Percentiles rank a stretch among this genome's conserved stretches.
Evolutionary conservation across 345 rosid genomes (phyloP).

Genomic region (Pistacia integerrima): DNA sequence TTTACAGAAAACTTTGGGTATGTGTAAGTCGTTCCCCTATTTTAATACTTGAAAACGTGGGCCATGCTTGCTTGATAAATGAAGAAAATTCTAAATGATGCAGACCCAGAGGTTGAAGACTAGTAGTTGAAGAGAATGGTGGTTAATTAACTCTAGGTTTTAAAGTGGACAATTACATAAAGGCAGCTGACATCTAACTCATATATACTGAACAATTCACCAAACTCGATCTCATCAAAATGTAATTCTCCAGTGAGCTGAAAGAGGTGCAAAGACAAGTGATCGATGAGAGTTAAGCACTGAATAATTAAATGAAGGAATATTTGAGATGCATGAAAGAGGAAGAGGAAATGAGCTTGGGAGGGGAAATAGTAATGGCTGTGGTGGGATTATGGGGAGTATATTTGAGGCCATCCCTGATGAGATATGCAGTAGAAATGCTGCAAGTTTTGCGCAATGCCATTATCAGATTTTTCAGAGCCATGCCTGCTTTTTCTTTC

Average conservation of each 20-base stretch:
- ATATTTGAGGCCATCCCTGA: slow-evolving; percentile 36
- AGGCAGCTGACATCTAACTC: no score
- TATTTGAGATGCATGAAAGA: not conserved
- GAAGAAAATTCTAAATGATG: no score
- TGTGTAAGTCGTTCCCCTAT: no score
- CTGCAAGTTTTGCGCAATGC: slow-evolving; percentile 22
- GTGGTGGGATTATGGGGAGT: slow-evolving; percentile 42
- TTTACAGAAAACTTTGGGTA: no score
- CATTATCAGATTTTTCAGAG: slow-evolving; percentile 10
- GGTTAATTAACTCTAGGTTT: not conserved
- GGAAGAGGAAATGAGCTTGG: slow-evolving; percentile 30
- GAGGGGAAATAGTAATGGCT: slow-evolving; percentile 33
- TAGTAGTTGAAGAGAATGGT: slow-evolving; percentile 4
- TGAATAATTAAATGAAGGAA: no score
- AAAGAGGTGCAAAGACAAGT: no score
- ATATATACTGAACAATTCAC: no score
- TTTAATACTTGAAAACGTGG: no score
- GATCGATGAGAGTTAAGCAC: no score
- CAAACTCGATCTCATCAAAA: not conserved
- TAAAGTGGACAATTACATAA: no score
- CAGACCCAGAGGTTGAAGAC: not conserved
- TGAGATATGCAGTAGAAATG: slow-evolving; percentile 38
- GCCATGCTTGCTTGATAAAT: no score
- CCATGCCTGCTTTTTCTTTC: slow-evolving; percentile 21
- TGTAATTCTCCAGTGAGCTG: not conserved